These are phyloP conservation scores for Komagataella kurtzmanii DNA, from an alignment of 805 yeast species.

Conservation along the genomic window DNA sequence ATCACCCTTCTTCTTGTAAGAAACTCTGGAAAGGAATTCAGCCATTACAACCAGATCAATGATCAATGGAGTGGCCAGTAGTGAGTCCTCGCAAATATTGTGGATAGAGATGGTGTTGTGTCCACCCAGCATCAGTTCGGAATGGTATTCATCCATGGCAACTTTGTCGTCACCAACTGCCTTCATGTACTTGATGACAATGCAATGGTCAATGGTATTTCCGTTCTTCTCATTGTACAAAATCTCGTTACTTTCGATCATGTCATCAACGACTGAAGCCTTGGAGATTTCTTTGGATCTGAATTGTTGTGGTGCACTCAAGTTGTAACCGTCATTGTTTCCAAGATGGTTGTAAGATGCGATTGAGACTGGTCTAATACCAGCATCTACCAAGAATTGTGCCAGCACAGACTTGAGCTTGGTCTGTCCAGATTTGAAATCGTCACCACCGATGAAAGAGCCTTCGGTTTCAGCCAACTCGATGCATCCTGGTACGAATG, in stretches of 20 bases:
- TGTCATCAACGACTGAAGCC: constrained; percentile 87
- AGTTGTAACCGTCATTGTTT: constrained; percentile 89
- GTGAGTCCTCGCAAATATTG: constrained; percentile 92
- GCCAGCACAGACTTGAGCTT: constrained; percentile 93
- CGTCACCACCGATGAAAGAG: constrained; percentile 90
- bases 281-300: constrained; percentile 92
- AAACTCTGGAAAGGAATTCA: constrained; percentile 80
- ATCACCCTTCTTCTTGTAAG: constrained; percentile 47
- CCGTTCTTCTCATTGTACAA: constrained; percentile 75
- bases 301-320: constrained; percentile 86
- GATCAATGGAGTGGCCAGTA: constrained; percentile 88
- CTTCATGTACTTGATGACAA: constrained; percentile 85
- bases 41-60: constrained; percentile 83
- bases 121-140: constrained; percentile 95
- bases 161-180: constrained; percentile 96
- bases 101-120: constrained; percentile 90
- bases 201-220: constrained; percentile 77
- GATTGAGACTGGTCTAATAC: constrained; percentile 86
- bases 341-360: constrained; percentile 96
- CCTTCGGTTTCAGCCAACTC: constrained; percentile 72
- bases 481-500: constrained; percentile 91
- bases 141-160: constrained; percentile 97
- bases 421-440: constrained; percentile 94
- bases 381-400: constrained; percentile 92
- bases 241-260: constrained; percentile 76